Percentiles rank a stretch among this genome's conserved stretches.
Evolutionary conservation across 2,329 filamentous ascomycete species (phyloP).

Genomic region (Curvularia eragrostidis): DNA sequence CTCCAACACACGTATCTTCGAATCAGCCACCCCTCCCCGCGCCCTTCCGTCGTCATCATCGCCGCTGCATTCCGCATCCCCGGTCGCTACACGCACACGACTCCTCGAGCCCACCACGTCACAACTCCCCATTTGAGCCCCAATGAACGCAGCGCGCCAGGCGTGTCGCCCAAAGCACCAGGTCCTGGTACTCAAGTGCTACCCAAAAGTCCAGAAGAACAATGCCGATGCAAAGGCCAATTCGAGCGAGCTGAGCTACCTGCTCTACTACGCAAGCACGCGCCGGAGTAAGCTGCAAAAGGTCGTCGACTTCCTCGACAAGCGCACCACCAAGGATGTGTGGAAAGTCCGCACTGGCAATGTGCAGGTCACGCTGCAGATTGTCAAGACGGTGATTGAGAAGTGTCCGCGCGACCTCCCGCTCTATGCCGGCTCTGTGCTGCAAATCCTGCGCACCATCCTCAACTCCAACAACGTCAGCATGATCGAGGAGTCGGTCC

Average conservation of each 20-base stretch:
- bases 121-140: constrained; percentile 5
- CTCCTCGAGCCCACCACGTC: constrained; percentile 8
- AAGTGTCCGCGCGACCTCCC: constrained; percentile 90
- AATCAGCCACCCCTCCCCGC: constrained; percentile 3
- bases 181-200: constrained; percentile 94
- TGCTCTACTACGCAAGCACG: constrained; percentile 95
- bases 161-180: constrained; percentile 90
- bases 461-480: constrained; percentile 86
- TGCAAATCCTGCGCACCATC: constrained; percentile 83
- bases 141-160: constrained; percentile 66
- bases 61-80: constrained; percentile 1
- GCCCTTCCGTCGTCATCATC: constrained; percentile 6
- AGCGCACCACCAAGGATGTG: constrained; percentile 89
- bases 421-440: constrained; percentile 82
- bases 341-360: constrained; percentile 88
- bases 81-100: constrained; percentile 12
- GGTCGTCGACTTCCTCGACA: constrained; percentile 92
- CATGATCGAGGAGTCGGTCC: constrained; percentile 88
- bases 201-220: constrained; percentile 89
- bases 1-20: constrained; percentile 4
- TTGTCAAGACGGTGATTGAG: constrained; percentile 88
- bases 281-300: constrained; percentile 95
- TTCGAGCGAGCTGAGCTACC: constrained; percentile 93
- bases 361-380: constrained; percentile 93
- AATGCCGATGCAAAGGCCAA: constrained; percentile 90